These are phyloP conservation scores for Hypocreales sp. DNA, from an alignment of 2,329 filamentous ascomycete genomes.

Conservation along the genomic window DNA sequence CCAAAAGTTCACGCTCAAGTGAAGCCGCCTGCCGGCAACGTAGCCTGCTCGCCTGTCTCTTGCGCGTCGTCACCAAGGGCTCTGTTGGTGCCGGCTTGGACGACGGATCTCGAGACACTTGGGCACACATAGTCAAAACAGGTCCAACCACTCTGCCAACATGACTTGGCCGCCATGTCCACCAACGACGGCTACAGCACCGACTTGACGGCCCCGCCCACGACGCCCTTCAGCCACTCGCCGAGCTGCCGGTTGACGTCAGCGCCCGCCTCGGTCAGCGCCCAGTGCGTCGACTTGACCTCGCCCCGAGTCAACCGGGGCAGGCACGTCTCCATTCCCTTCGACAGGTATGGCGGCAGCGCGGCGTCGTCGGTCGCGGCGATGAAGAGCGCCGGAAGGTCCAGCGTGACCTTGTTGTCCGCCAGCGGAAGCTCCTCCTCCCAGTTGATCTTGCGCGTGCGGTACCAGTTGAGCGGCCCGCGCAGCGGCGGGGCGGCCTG, in stretches of 20 bases:
- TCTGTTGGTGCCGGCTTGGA: too few relatives aligned
- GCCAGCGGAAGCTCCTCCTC: conserved; percentile 55
- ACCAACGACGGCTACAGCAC: too few relatives aligned
- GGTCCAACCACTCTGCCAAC: too few relatives aligned
- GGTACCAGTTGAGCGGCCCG: conserved; percentile 83
- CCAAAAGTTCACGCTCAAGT: conserved; percentile 49
- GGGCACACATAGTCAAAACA: too few relatives aligned
- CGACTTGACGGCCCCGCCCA: conserved; percentile 11
- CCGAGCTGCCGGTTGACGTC: conserved; percentile 55
- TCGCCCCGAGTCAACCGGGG: conserved; percentile 47
- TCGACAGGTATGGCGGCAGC: conserved; percentile 55
- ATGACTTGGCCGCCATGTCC: too few relatives aligned
- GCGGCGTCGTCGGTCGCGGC: conserved; percentile 55
- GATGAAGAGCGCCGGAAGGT: conserved; percentile 59
- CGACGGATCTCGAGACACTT: too few relatives aligned
- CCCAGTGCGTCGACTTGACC: conserved; percentile 68
- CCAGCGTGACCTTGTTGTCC: conserved; percentile 37
- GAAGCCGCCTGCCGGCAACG: too few relatives aligned
- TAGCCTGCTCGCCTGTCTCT: too few relatives aligned
- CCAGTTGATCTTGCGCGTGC: conserved; percentile 55
- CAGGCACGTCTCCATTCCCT: conserved; percentile 54
- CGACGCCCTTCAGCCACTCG: conserved; percentile 42
- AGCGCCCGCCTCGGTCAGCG: conserved; percentile 54
- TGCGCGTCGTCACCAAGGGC: too few relatives aligned
- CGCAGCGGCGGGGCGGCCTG: conserved; percentile 44